Evolutionary conservation across 2,329 filamentous ascomycete genomes (phyloP).

Genomic region (Sporothrix brunneoviolacea): DNA sequence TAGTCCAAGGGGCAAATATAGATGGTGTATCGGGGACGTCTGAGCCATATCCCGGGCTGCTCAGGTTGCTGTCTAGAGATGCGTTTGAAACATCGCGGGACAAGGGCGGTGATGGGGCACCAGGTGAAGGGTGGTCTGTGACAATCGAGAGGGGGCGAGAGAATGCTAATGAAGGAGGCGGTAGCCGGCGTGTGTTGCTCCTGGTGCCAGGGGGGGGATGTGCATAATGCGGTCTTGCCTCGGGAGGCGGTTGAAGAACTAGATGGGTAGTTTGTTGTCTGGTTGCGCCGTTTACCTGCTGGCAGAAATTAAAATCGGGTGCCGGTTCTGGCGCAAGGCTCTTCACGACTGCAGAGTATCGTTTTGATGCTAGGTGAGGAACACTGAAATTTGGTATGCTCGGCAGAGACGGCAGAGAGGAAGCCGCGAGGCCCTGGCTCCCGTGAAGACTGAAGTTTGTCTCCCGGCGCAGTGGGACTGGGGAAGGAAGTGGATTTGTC

Average conservation of each 20-base stretch:
- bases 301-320: not conserved
- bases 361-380: constrained; percentile 37
- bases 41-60: constrained; percentile 7
- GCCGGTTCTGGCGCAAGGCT: constrained; percentile 10
- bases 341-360: constrained; percentile 35
- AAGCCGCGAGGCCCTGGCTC: not conserved
- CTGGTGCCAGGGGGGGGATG: constrained; percentile 15
- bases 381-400: constrained; percentile 46
- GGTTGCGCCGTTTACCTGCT: not conserved
- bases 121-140: constrained; percentile 45
- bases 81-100: not conserved
- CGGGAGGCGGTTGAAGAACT: not conserved
- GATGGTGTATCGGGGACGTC: constrained; percentile 20
- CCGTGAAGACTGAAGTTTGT: not conserved
- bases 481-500: not conserved
- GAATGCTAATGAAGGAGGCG: constrained; percentile 41
- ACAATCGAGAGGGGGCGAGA: constrained; percentile 49
- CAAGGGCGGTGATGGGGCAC: constrained; percentile 21
- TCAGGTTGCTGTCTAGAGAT: not conserved
- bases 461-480: constrained; percentile 2
- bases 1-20: constrained; percentile 19
- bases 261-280: not conserved
- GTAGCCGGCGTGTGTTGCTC: constrained; percentile 24
- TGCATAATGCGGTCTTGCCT: not conserved
- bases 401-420: not conserved